A percentile compares a stretch with the other conserved stretches of the same genome.
These are phyloP conservation scores for Guillardia theta DNA, from an alignment of 78 protist genomes.

Conservation along the genomic window DNA sequence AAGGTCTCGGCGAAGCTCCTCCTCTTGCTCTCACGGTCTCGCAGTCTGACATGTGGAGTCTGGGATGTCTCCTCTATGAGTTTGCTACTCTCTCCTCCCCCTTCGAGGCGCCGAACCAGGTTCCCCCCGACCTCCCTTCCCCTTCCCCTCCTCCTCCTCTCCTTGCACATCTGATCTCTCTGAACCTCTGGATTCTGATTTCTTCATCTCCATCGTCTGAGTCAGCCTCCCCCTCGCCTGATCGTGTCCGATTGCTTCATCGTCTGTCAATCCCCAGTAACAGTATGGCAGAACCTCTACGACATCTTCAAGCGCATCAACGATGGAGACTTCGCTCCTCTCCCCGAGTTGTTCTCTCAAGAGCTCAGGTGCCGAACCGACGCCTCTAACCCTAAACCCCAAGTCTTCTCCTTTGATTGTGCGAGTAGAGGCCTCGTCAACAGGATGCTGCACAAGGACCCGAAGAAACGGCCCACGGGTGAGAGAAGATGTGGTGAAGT, in stretches of 20 bases:
- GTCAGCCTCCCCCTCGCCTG: too few relatives aligned
- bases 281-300: neutral
- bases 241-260: too few relatives aligned
- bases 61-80: slow-evolving; percentile 5
- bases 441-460: neutral
- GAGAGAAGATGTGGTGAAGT: neutral
- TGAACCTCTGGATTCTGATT: too few relatives aligned
- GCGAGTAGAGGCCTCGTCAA: neutral
- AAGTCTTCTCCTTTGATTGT: too few relatives aligned
- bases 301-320: slow-evolving; percentile 12
- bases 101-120: slow-evolving; percentile 24
- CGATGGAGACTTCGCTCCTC: neutral
- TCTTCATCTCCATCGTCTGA: too few relatives aligned
- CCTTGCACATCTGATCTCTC: too few relatives aligned
- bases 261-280: too few relatives aligned
- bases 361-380: neutral
- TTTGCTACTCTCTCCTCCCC: neutral
- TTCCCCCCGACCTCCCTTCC: neutral
- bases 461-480: neutral
- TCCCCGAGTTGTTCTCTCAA: neutral
- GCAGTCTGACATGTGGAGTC: neutral
- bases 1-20: neutral
- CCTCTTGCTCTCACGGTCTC: neutral
- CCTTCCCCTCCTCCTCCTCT: too few relatives aligned
- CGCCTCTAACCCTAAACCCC: neutral